A percentile compares a stretch with the other conserved stretches of the same genome.
Evolutionary conservation across 176 grass and related monocot genomes (phyloP).

Genomic region (Aegilops sharonensis): DNA sequence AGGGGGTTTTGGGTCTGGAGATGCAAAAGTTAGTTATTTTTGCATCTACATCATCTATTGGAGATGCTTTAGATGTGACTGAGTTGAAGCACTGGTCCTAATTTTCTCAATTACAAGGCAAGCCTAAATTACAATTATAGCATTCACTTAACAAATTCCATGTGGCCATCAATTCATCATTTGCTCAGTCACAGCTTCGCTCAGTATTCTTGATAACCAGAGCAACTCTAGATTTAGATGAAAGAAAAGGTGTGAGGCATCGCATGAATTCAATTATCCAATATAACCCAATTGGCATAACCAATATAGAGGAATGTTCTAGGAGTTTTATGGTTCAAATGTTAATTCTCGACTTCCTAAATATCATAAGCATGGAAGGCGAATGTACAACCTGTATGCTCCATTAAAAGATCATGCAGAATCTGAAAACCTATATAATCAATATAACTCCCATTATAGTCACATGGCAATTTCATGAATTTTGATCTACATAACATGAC

Average conservation of each 20-base stretch:
- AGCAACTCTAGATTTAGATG: slow-evolving; percentile 32
- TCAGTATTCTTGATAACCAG: neutral
- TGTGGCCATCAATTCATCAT: slow-evolving; percentile 9
- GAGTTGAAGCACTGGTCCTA: neutral
- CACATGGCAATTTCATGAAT: too few relatives aligned
- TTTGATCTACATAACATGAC: too few relatives aligned
- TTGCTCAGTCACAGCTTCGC: neutral
- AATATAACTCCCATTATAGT: neutral
- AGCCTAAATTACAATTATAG: slow-evolving; percentile 1
- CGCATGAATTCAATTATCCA: neutral
- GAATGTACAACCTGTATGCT: neutral
- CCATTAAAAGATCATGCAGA: neutral
- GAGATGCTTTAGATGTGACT: neutral
- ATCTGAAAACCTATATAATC: neutral
- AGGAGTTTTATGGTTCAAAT: neutral
- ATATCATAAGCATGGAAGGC: neutral
- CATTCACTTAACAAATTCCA: slow-evolving; percentile 3
- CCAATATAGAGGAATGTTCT: neutral
- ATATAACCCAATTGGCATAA: neutral
- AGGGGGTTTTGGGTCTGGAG: too few relatives aligned
- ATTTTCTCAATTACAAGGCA: slow-evolving; percentile 3
- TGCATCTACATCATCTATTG: too few relatives aligned
- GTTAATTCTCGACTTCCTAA: neutral
- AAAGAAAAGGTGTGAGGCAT: slow-evolving; percentile 18
- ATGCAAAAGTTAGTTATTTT: too few relatives aligned